Evolutionary conservation across 2,329 filamentous ascomycete genomes (phyloP), one percentile per base, ranked within the genome.

Genomic region (Penicillium sp.): DNA sequence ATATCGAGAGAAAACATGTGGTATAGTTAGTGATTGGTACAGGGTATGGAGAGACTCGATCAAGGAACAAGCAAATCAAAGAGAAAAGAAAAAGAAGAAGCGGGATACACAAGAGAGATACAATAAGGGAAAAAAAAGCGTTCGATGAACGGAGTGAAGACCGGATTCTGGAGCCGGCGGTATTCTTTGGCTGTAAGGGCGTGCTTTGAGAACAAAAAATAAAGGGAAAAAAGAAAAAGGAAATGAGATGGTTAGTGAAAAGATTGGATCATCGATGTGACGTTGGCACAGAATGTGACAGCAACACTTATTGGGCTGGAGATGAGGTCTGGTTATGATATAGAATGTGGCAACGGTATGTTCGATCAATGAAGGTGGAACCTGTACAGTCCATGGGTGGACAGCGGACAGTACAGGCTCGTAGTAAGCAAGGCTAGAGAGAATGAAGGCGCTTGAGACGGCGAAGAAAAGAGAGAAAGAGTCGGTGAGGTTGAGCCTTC

Each of bases 21-120:
- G 64, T 65, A 65, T 66, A 64, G 58, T 64, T 66, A 64, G 58
- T 64, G 64, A 60, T 66, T 65, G 61, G 52, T 66, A 66, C 64
- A 66, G 64, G 63, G 64, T 66, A 66, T 66, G 63, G 50, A 31
- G 50, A 49, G 49, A 53, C 49, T 47, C 23, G 48, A 25, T 25
- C 39, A 29, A 38, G 29, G 50, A 21, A 53, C 29, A 53, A 39
- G 27, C 11, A 52, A 38, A 39, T 34, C 46, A 50, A 50, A 9
- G 27, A 41, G 16, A 46, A 47, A 59, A 51, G 36, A 27, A 33
- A 15, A 41, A 49, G 33, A 44, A 41, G 34, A 38, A 19, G 36
- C 25, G 15, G 15, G 47, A 33, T 39, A 33, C 47, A 55, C 52
- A 50, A 47, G 38, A 43, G 25, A 48, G 48, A 40, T 45, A 56